phyloP scores from a whole-genome alignment of 805 yeast species.

The Metschnikowia lunata region DNA sequence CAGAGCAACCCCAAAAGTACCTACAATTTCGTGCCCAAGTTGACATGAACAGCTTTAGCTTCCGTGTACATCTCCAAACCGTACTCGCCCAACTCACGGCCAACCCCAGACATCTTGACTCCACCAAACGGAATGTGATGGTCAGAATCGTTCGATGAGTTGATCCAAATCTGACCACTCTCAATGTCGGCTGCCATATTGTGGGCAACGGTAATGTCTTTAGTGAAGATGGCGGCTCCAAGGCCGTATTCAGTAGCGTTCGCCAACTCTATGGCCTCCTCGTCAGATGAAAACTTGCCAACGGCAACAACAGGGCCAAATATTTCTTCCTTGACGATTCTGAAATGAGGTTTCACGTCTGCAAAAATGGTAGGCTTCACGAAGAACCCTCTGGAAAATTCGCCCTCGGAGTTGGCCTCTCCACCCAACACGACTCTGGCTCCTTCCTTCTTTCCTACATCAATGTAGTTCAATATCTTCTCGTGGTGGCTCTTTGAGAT shows the following conservation, averaged over 20 bases:
- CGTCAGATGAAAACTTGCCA: slow-evolving; percentile 60
- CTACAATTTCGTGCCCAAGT: slow-evolving; percentile 43
- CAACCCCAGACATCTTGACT: slow-evolving; percentile 72
- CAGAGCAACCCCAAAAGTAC: background rate
- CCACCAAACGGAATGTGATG: slow-evolving; percentile 77
- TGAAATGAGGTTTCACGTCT: slow-evolving; percentile 61
- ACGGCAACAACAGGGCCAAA: slow-evolving; percentile 83
- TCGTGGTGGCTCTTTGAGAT: slow-evolving; percentile 55
- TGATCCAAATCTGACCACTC: slow-evolving; percentile 69
- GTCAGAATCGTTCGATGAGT: slow-evolving; percentile 63
- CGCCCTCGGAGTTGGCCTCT: slow-evolving; percentile 36
- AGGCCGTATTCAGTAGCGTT: slow-evolving; percentile 74
- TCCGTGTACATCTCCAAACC: slow-evolving; percentile 71
- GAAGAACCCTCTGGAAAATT: slow-evolving; percentile 52
- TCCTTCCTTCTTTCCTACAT: slow-evolving; percentile 43
- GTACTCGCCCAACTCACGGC: slow-evolving; percentile 75
- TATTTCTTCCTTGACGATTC: slow-evolving; percentile 73
- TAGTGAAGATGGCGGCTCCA: slow-evolving; percentile 77
- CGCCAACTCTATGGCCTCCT: slow-evolving; percentile 65
- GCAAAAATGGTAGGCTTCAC: slow-evolving; percentile 74
- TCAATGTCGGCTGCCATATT: slow-evolving; percentile 54
- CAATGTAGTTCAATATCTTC: slow-evolving; percentile 42
- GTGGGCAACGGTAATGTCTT: slow-evolving; percentile 63
- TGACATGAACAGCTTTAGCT: slow-evolving; percentile 73
- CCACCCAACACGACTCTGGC: slow-evolving; percentile 41